Percentiles rank a stretch among this genome's conserved stretches.
These are phyloP conservation scores for Colletotrichum horii DNA, from an alignment of 2,329 filamentous ascomycete species.

Conservation along the genomic window DNA sequence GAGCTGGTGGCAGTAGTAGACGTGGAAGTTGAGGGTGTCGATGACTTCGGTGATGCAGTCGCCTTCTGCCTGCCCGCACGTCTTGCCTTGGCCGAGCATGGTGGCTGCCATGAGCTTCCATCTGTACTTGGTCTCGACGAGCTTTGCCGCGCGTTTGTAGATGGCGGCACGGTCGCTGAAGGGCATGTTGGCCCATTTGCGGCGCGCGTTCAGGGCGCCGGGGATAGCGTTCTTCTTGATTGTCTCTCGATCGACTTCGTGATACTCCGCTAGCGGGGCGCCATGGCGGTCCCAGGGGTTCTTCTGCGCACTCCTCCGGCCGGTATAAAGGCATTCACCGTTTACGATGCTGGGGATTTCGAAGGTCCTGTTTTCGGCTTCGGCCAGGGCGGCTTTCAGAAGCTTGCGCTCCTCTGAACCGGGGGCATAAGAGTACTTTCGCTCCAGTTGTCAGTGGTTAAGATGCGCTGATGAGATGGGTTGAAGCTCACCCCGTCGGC, in stretches of 20 bases:
- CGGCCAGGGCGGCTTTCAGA: neutral
- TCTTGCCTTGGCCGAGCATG: neutral
- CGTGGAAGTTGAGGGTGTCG: neutral
- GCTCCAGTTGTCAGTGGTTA: neutral
- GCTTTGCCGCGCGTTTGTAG: neutral
- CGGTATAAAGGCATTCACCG: neutral
- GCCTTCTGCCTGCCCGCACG: neutral
- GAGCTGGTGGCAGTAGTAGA: neutral
- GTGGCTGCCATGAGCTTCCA: constrained; percentile 1
- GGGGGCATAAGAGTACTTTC: neutral
- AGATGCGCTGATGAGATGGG: neutral
- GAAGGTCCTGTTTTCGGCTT: neutral
- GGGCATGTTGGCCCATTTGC: neutral
- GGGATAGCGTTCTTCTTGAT: neutral
- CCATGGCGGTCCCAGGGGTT: neutral
- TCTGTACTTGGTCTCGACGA: neutral
- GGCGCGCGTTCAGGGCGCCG: neutral
- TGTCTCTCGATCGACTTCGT: neutral
- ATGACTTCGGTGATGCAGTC: neutral
- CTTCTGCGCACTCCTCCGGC: neutral
- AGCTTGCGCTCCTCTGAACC: neutral
- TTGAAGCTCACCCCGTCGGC: neutral
- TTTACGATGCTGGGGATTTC: neutral
- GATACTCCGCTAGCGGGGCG: neutral
- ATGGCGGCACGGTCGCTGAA: neutral